Conservation (phyloP, 1,139 yeast genomes). For the Nakaseomyces glabratus region DNA sequence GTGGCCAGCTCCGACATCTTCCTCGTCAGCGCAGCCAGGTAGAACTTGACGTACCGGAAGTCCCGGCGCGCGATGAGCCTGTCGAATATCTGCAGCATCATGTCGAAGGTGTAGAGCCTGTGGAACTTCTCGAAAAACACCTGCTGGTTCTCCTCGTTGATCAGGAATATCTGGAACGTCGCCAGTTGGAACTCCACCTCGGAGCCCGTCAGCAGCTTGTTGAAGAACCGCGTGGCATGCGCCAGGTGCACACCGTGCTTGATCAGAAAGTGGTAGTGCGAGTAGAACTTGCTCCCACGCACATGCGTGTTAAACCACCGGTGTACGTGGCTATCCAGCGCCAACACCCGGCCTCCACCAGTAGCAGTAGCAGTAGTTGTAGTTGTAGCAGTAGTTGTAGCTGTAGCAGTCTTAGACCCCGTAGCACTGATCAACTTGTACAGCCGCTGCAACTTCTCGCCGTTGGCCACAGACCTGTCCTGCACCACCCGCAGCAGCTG, state of each 20-base stretch:
- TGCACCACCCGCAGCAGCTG: no score
- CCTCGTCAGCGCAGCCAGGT: constrained; percentile 10
- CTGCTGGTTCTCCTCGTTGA: constrained; percentile 11
- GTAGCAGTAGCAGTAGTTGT: no score
- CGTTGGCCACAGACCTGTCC: no score
- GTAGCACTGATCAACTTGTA: no score
- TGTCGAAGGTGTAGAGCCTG: constrained; percentile 18
- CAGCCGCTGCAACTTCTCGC: no score
- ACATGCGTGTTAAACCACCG: constrained; percentile 23
- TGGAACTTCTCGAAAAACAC: constrained; percentile 17
- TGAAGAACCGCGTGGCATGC: constrained; percentile 13
- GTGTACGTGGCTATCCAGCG: constrained; percentile 15
- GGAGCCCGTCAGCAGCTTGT: constrained; percentile 22
- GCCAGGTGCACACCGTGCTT: constrained; percentile 19
- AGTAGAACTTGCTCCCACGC: constrained; percentile 14
- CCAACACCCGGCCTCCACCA: no score
- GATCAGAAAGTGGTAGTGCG: constrained; percentile 24
- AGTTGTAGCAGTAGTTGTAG: no score
- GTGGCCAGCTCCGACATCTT: background rate
- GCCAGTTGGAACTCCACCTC: constrained; percentile 23
- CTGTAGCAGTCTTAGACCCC: no score
- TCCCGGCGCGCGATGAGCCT: constrained; percentile 14
- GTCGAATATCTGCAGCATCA: constrained; percentile 17
- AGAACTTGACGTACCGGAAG: constrained; percentile 16
- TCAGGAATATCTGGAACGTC: constrained; percentile 23